Evolutionary conservation across 176 grass and related monocot species (phyloP).

Genomic region (Cenchrus fungigraminus): DNA sequence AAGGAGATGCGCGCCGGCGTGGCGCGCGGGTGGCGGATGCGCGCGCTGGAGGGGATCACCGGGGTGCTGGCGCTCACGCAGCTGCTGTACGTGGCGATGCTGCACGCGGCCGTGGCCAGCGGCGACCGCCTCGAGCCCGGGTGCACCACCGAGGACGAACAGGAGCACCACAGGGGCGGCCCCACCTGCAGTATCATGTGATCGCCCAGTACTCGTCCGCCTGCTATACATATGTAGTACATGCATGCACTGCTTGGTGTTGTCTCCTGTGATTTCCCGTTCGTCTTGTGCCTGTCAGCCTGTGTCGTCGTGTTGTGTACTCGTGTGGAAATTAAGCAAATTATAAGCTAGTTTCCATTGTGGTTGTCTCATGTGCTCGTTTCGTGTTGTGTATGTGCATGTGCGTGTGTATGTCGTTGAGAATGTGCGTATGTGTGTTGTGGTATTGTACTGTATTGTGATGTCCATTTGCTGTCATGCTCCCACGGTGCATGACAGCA

Average conservation of each 20-base stretch:
- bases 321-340: slow-evolving; percentile 8
- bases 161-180: not conserved
- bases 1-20: slow-evolving; percentile 52
- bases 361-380: not conserved
- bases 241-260: not conserved
- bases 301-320: not conserved
- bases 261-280: not conserved
- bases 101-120: slow-evolving; percentile 53
- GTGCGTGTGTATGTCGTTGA: not conserved
- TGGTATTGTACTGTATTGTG: not conserved
- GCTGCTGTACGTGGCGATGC: slow-evolving; percentile 54
- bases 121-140: slow-evolving; percentile 50
- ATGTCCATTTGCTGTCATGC: not conserved
- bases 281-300: too few relatives aligned
- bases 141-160: slow-evolving; percentile 34
- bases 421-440: not conserved
- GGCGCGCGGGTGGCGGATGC: slow-evolving; percentile 59
- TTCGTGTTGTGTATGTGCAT: not conserved
- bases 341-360: not conserved
- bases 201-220: not conserved
- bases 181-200: slow-evolving; percentile 7
- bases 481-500: not conserved
- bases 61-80: slow-evolving; percentile 59
- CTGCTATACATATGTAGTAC: not conserved
- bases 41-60: slow-evolving; percentile 57